These are phyloP conservation scores for Gelatoporia subvermispora DNA, from an alignment of 768 basidiomycete genomes.

Conservation along the genomic window DNA sequence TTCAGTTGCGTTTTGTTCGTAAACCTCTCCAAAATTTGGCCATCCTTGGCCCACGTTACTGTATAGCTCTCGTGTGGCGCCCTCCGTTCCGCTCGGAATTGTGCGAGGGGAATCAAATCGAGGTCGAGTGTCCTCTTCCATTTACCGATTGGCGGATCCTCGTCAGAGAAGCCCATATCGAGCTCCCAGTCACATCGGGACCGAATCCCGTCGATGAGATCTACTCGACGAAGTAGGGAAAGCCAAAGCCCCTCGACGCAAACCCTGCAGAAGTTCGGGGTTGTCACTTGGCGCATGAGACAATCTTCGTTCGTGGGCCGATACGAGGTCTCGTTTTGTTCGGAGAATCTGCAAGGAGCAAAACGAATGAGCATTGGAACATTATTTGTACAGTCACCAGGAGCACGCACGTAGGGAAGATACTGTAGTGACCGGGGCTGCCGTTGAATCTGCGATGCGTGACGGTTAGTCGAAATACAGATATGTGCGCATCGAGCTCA, in stretches of 20 bases:
- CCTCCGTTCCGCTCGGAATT: constrained; percentile 37
- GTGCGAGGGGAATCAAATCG: constrained; percentile 56
- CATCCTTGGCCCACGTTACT: constrained; percentile 53
- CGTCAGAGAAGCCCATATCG: neutral
- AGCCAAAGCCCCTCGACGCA: constrained; percentile 75
- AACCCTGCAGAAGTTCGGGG: constrained; percentile 69
- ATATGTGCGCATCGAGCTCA: constrained; percentile 30
- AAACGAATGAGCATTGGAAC: neutral
- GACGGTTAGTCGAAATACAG: neutral
- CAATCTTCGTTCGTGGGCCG: constrained; percentile 83
- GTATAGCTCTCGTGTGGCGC: constrained; percentile 43
- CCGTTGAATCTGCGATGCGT: constrained; percentile 51
- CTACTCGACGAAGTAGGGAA: constrained; percentile 51
- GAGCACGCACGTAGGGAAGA: constrained; percentile 65
- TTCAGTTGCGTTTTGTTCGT: constrained; percentile 49
- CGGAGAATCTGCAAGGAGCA: constrained; percentile 47
- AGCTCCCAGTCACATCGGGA: constrained; percentile 31
- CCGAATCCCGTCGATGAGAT: constrained; percentile 53
- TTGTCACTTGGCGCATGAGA: constrained; percentile 70
- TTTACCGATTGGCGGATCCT: neutral
- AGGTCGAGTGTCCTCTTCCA: constrained; percentile 37
- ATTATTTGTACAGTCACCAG: neutral
- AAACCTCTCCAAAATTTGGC: constrained; percentile 35
- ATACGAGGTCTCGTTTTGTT: constrained; percentile 60
- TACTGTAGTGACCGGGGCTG: constrained; percentile 52